Evolutionary conservation across 1,284 basidiomycete genomes (phyloP).

Genomic region (Tilletia indica): DNA sequence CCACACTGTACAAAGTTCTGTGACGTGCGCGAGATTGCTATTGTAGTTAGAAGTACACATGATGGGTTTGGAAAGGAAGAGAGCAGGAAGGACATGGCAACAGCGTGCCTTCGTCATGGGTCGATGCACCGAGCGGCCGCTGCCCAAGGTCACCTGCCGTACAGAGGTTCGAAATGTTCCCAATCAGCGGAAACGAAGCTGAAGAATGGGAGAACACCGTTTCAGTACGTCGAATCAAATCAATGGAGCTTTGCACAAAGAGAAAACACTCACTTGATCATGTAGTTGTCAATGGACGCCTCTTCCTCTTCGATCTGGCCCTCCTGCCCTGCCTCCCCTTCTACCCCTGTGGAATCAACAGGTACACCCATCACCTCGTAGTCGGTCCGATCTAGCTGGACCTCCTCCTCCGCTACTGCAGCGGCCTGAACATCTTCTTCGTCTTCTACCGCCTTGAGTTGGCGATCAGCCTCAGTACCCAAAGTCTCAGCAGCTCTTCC

Average conservation of each 20-base stretch:
- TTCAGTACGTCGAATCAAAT: neutral
- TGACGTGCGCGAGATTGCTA: no score
- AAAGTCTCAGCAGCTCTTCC: slow-evolving; percentile 46
- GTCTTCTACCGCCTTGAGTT: slow-evolving; percentile 84
- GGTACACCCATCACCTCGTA: slow-evolving; percentile 18
- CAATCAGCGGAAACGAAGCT: slow-evolving; percentile 70
- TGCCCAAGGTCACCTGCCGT: neutral
- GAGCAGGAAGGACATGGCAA: no score
- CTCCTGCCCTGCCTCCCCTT: slow-evolving; percentile 44
- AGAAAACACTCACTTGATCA: slow-evolving; percentile 62
- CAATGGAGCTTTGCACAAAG: neutral
- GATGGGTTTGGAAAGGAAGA: no score
- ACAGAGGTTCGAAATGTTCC: slow-evolving; percentile 65
- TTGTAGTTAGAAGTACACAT: no score
- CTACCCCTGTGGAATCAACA: slow-evolving; percentile 23
- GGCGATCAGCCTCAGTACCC: slow-evolving; percentile 63
- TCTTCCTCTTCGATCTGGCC: slow-evolving; percentile 63
- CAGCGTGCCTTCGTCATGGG: no score
- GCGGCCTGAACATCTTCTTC: slow-evolving; percentile 80
- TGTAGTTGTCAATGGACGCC: slow-evolving; percentile 77
- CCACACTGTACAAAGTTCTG: no score
- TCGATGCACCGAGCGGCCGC: no score
- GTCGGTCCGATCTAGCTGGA: slow-evolving; percentile 69
- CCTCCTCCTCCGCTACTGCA: slow-evolving; percentile 75
- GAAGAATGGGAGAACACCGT: neutral